A percentile compares a stretch with the other conserved stretches of the same genome.
Evolutionary conservation across 2,329 filamentous ascomycete species (phyloP).

Genomic region (Plectosphaerella plurivora): DNA sequence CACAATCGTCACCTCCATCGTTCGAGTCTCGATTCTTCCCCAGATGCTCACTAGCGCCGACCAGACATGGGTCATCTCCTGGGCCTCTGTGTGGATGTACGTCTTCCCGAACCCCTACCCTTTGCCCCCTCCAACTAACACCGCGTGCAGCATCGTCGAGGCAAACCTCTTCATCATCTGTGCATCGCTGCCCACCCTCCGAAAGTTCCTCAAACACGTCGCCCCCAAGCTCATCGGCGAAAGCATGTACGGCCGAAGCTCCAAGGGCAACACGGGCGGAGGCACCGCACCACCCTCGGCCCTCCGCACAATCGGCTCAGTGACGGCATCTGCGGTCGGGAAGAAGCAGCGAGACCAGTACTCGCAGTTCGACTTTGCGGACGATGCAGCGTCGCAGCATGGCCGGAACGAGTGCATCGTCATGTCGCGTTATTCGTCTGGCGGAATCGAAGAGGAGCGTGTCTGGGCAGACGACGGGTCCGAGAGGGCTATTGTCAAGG

Average conservation of each 20-base stretch:
- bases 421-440: background rate
- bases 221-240: conserved; percentile 14
- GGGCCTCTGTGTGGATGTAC: conserved; percentile 23
- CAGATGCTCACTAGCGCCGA: conserved; percentile 19
- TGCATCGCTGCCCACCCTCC: conserved; percentile 29
- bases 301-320: conserved; percentile 1
- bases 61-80: conserved; percentile 21
- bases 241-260: conserved; percentile 1
- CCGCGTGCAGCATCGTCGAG: conserved; percentile 24
- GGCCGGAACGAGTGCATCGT: background rate
- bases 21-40: conserved; percentile 21
- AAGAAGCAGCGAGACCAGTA: background rate
- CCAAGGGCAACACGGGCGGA: background rate
- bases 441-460: background rate
- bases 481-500: conserved; percentile 1
- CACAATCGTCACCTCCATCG: conserved; percentile 26
- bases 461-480: background rate
- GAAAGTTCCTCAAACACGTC: conserved; percentile 26
- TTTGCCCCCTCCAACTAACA: background rate
- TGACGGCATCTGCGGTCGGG: background rate
- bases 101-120: background rate
- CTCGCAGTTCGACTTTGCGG: background rate
- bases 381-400: background rate
- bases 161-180: conserved; percentile 30
- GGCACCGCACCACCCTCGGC: background rate